phyloP scores from a whole-genome alignment of 179 eudicot species.

The Spergularia azorica region DNA sequence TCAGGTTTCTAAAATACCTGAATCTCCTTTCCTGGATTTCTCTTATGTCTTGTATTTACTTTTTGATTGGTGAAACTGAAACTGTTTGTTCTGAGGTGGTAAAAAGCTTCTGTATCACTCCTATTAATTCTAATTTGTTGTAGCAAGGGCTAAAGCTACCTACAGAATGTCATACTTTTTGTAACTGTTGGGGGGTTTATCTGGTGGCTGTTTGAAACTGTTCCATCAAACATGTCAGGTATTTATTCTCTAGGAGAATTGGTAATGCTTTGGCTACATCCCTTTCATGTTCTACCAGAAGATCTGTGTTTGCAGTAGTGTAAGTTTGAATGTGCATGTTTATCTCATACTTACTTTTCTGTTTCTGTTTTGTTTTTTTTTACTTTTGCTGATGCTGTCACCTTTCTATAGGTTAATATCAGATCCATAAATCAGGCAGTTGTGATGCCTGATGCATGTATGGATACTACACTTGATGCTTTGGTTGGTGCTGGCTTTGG shows the following conservation, averaged over 20 bases:
- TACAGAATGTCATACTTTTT: not conserved
- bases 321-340: not conserved
- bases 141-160: not conserved
- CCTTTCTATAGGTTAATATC: conserved; percentile 53
- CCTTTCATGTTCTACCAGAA: not conserved
- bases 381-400: not conserved
- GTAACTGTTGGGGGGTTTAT: not conserved
- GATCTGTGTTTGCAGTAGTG: not conserved
- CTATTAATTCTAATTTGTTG: not conserved
- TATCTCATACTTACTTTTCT: not conserved
- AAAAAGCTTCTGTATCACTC: not conserved
- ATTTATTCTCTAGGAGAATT: not conserved
- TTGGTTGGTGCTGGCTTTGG: conserved; percentile 75
- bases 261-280: not conserved
- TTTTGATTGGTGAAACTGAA: not conserved
- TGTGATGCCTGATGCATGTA: conserved; percentile 75
- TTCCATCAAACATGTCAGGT: not conserved
- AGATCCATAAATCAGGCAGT: conserved; percentile 72
- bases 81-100: not conserved
- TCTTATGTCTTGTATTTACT: not conserved
- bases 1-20: not conserved
- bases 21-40: not conserved
- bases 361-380: not conserved
- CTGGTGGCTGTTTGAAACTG: conserved; percentile 3
- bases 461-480: conserved; percentile 72